A percentile compares a stretch with the other conserved stretches of the same genome.
phyloP scores from a whole-genome alignment of 2,329 filamentous ascomycete species.

The Aspergillus pseudoviridinutans region DNA sequence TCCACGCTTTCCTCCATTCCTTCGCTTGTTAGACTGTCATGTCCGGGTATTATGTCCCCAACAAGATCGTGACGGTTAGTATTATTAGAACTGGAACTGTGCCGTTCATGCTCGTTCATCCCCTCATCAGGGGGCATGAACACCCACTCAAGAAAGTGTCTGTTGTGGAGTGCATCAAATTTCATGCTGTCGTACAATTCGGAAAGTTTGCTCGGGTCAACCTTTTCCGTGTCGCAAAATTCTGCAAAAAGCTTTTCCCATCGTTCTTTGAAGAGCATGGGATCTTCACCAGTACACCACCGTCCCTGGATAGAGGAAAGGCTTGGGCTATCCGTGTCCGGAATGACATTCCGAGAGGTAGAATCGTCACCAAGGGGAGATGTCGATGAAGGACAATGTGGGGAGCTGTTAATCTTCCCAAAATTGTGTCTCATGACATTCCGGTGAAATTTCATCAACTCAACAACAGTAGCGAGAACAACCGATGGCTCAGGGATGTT shows the following conservation, averaged over 20 bases:
- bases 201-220: conserved; percentile 97
- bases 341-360: conserved; percentile 13
- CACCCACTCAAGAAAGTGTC: conserved; percentile 94
- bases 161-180: conserved; percentile 95
- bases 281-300: conserved; percentile 96
- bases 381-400: conserved; percentile 1
- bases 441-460: conserved; percentile 96
- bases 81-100: conserved; percentile 25
- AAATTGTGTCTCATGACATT: conserved; percentile 95
- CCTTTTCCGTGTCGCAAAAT: conserved; percentile 95
- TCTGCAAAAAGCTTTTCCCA: conserved; percentile 99
- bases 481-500: conserved; percentile 92
- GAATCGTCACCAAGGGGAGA: neutral
- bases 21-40: conserved; percentile 20
- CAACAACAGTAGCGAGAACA: conserved; percentile 85
- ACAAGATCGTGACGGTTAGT: conserved; percentile 16
- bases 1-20: conserved; percentile 30
- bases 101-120: conserved; percentile 62
- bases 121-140: conserved; percentile 83
- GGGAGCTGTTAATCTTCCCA: conserved; percentile 64
- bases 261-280: conserved; percentile 88
- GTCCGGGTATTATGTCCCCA: conserved; percentile 17
- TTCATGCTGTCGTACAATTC: conserved; percentile 99
- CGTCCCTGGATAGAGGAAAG: conserved; percentile 74
- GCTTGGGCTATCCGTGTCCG: conserved; percentile 44